Percentiles rank a stretch among this genome's conserved stretches.
phyloP scores from a whole-genome alignment of 192 early-diverging fungal genomes.

The Gaertneriomyces sp. region DNA sequence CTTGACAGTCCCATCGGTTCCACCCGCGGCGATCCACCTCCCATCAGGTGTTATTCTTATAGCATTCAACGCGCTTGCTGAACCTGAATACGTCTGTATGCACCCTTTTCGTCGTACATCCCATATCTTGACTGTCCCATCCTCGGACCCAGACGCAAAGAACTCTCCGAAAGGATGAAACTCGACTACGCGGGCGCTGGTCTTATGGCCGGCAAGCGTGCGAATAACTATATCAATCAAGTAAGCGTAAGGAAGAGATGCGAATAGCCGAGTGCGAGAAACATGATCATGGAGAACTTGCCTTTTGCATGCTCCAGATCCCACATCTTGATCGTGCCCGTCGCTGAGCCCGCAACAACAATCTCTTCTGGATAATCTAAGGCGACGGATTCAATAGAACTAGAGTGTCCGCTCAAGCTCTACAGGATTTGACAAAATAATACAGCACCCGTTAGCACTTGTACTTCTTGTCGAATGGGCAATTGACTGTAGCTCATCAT shows the following conservation, averaged over 20 bases:
- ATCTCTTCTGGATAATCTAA: slow-evolving; percentile 61
- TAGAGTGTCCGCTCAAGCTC: slow-evolving; percentile 45
- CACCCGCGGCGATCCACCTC: slow-evolving; percentile 54
- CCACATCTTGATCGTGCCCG: slow-evolving; percentile 59
- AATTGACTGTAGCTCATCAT: slow-evolving; percentile 6
- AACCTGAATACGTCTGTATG: slow-evolving; percentile 59
- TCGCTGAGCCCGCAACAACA: slow-evolving; percentile 49
- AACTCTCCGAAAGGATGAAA: slow-evolving; percentile 69
- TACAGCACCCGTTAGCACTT: too few relatives aligned
- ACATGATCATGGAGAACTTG: slow-evolving; percentile 5
- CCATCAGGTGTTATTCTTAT: slow-evolving; percentile 61
- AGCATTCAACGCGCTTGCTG: slow-evolving; percentile 25
- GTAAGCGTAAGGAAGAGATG: neutral
- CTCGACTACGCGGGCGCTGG: slow-evolving; percentile 41
- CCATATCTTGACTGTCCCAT: slow-evolving; percentile 57
- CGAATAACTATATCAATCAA: slow-evolving; percentile 42
- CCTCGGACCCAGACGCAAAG: slow-evolving; percentile 58
- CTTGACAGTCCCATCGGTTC: slow-evolving; percentile 47
- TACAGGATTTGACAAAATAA: slow-evolving; percentile 6
- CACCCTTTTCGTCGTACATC: slow-evolving; percentile 59
- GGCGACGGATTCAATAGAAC: slow-evolving; percentile 47
- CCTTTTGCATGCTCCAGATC: slow-evolving; percentile 60
- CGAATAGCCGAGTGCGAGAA: neutral
- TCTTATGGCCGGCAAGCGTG: slow-evolving; percentile 52
- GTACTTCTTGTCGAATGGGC: too few relatives aligned